Percentiles rank a stretch among this genome's conserved stretches.
Evolutionary conservation across 352 stramenopile genomes (phyloP).

Genomic region (Peronospora belbahrii): DNA sequence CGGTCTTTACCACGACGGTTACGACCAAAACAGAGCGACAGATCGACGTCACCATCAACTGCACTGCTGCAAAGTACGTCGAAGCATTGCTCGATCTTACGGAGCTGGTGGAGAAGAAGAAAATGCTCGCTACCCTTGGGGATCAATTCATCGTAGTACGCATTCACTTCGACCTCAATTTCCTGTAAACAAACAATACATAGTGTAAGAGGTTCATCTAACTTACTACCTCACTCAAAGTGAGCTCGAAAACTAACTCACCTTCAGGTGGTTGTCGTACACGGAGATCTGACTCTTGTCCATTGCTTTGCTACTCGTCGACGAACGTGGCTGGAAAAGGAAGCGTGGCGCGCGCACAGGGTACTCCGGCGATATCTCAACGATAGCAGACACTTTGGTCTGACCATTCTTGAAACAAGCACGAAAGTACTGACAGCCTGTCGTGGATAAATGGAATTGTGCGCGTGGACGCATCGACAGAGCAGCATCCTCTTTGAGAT

Average conservation of each 20-base stretch:
- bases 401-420: conserved; percentile 39
- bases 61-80: conserved; percentile 42
- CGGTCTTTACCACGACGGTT: conserved; percentile 64
- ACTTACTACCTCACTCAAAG: background rate
- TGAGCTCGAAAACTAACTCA: conserved; percentile 11
- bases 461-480: conserved; percentile 6
- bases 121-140: conserved; percentile 35
- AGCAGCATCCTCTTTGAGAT: conserved; percentile 28
- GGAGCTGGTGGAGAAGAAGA: conserved; percentile 64
- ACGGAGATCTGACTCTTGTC: conserved; percentile 28
- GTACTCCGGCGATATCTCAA: conserved; percentile 64
- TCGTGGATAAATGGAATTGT: conserved; percentile 22
- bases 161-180: conserved; percentile 73
- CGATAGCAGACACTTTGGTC: conserved; percentile 33
- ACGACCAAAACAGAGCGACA: conserved; percentile 45
- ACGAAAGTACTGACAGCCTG: conserved; percentile 46
- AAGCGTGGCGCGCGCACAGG: conserved; percentile 54
- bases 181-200: conserved; percentile 29
- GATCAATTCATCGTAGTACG: conserved; percentile 55
- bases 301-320: conserved; percentile 17
- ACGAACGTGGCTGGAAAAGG: conserved; percentile 41
- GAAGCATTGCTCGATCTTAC: conserved; percentile 59
- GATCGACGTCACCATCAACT: conserved; percentile 20
- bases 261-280: conserved; percentile 63
- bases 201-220: background rate